Evolutionary conservation across 805 yeast species (phyloP), one percentile per base, ranked within the genome.

Genomic region (Lachancea cidri): DNA sequence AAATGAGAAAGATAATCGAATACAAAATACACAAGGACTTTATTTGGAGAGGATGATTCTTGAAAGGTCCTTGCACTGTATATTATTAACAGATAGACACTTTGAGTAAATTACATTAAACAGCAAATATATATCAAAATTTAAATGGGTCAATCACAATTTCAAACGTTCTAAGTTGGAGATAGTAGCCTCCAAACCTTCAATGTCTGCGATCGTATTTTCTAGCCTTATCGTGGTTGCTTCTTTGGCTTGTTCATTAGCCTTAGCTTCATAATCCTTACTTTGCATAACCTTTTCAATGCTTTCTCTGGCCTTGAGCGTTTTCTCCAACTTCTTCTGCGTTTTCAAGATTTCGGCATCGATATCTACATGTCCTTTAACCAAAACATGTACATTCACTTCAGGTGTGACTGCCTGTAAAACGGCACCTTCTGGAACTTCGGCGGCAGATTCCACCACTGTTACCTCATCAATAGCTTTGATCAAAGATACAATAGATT

Each of bases 341-440:
- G 88, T 93, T 74, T 91, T 93, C 53, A 71, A 60, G 55, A 93
- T 85, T 70, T 93, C 98, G 42, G 83, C 83, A 56, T 88, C 97
- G 53, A 89, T 76, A 64, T 91, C 97, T 52, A 93, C 81, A 61
- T 84, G 89, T 41, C 98, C 98, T 73, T 87, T 89, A 43, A 91
- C 96, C 62, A 93, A 73, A 22, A 91, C 77, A 57, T 87, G 96
- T 16, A 89, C 98, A 45, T 79, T 82, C 62, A 86, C 80, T 41
- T 77, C 83, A 36, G 95, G 83, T 44, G 79, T 77, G 44, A 91
- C 86, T 42, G 94, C 77, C 53, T 79, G 81, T 50, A 88, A 75
- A 33, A 91, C 96, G 65, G 95, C 86, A 35, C 98, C 98, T 45
- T 79, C 77, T 53, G 97, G 97, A 47, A 88, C 77, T 13, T 65